Evolutionary conservation across 352 stramenopile genomes (phyloP).

Genomic region (Phytophthora citrophthora): DNA sequence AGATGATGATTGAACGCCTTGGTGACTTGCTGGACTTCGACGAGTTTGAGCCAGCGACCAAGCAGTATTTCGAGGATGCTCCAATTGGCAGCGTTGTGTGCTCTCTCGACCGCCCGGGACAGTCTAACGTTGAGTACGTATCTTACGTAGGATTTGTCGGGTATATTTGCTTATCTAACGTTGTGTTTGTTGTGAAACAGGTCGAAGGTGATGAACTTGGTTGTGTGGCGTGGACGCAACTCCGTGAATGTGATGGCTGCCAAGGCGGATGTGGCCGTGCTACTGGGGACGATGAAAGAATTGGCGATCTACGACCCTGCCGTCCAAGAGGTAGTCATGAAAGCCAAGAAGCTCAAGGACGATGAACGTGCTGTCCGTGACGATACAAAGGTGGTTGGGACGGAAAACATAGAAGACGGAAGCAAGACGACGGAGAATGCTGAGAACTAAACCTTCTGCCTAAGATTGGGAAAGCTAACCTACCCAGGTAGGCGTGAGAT

Average conservation of each 20-base stretch:
- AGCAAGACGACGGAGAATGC: slow-evolving; percentile 12
- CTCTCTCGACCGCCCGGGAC: slow-evolving; percentile 62
- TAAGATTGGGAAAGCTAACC: slow-evolving; percentile 8
- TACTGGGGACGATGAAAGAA: slow-evolving; percentile 86
- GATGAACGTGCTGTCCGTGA: slow-evolving; percentile 50
- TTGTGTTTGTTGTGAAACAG: slow-evolving; percentile 38
- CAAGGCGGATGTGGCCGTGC: slow-evolving; percentile 79
- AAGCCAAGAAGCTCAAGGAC: slow-evolving; percentile 59
- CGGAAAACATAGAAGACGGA: slow-evolving; percentile 4
- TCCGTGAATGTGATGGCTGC: slow-evolving; percentile 89
- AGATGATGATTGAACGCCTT: slow-evolving; percentile 86
- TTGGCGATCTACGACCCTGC: slow-evolving; percentile 73
- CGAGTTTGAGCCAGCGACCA: slow-evolving; percentile 69
- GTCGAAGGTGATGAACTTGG: slow-evolving; percentile 84
- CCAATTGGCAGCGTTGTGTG: slow-evolving; percentile 84
- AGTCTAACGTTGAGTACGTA: slow-evolving; percentile 76
- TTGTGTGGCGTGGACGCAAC: slow-evolving; percentile 87
- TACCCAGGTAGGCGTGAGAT: too few species aligned
- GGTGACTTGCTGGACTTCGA: slow-evolving; percentile 86
- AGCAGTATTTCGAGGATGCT: slow-evolving; percentile 57
- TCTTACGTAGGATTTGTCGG: not conserved
- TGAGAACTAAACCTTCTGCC: slow-evolving; percentile 12
- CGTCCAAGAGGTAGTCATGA: slow-evolving; percentile 48
- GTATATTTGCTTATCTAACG: slow-evolving; percentile 12
- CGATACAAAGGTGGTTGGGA: slow-evolving; percentile 31